A percentile compares a stretch with the other conserved stretches of the same genome.
These are phyloP conservation scores for Penstemon eatonii DNA, from an alignment of 257 asterid genomes.

Conservation along the genomic window DNA sequence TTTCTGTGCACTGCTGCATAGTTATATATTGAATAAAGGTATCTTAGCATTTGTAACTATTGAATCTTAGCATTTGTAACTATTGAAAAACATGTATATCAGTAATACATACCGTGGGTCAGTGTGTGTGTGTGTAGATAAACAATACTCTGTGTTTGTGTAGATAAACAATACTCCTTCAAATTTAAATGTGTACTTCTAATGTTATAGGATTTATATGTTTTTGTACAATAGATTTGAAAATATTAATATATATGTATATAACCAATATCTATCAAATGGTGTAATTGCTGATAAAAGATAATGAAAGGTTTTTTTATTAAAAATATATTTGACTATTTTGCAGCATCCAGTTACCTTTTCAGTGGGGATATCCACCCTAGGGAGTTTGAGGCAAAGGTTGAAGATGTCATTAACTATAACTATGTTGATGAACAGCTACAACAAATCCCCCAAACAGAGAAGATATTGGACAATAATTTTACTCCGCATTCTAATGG, in stretches of 20 bases:
- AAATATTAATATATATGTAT: not conserved
- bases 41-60: too few relatives aligned
- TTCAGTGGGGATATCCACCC: conserved; percentile 65
- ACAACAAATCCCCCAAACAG: conserved; percentile 60
- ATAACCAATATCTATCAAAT: not conserved
- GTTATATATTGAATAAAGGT: too few relatives aligned
- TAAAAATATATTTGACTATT: conserved; percentile 10
- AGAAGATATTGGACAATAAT: conserved; percentile 55
- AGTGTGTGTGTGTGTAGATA: too few relatives aligned
- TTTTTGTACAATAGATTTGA: not conserved
- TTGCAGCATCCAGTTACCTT: conserved; percentile 66
- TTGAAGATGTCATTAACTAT: conserved; percentile 55
- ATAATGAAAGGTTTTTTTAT: not conserved
- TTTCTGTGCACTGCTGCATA: too few relatives aligned
- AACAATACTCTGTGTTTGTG: too few relatives aligned
- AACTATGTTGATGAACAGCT: conserved; percentile 60
- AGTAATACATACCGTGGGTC: too few relatives aligned
- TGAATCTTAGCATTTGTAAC: too few relatives aligned
- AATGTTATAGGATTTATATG: not conserved
- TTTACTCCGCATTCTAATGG: conserved; percentile 71
- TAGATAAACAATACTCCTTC: too few relatives aligned
- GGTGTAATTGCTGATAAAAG: not conserved
- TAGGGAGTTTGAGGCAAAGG: conserved; percentile 53
- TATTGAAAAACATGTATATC: too few relatives aligned
- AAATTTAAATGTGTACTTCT: not conserved